Percentiles rank a stretch among this genome's conserved stretches.
These are phyloP conservation scores for Globisporangium alternatum DNA, from an alignment of 352 stramenopile genomes.

Conservation along the genomic window DNA sequence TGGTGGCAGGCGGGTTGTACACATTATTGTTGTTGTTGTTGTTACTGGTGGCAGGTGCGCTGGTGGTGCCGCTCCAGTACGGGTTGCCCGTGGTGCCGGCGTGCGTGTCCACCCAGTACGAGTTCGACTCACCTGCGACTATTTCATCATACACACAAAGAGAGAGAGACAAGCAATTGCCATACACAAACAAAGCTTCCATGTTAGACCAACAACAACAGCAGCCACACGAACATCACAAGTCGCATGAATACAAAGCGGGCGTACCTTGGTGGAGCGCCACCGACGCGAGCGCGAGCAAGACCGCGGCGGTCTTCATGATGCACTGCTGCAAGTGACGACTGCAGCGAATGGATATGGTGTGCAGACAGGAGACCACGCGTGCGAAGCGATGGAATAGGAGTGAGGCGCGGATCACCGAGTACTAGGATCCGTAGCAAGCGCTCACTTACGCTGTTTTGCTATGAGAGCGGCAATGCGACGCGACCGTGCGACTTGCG, in stretches of 20 bases:
- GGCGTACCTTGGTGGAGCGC: constrained; percentile 7
- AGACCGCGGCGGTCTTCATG: constrained; percentile 11
- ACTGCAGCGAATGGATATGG: background rate
- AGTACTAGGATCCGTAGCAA: no score
- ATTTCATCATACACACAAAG: background rate
- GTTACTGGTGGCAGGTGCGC: background rate
- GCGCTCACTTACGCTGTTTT: no score
- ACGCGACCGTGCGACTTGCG: no score
- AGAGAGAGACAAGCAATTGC: no score
- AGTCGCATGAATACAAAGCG: background rate
- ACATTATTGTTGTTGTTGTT: constrained; percentile 8
- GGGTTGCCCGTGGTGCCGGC: constrained; percentile 13
- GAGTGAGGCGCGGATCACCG: background rate
- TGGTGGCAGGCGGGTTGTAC: background rate
- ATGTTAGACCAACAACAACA: background rate
- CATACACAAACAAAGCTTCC: background rate
- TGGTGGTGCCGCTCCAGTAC: constrained; percentile 8
- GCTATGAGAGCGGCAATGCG: no score
- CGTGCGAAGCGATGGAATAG: background rate
- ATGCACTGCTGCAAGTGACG: background rate
- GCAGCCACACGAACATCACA: background rate
- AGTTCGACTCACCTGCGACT: background rate
- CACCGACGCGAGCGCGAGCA: constrained; percentile 4
- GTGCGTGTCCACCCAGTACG: constrained; percentile 16
- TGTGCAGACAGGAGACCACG: background rate